Conservation (phyloP, 768 basidiomycete species). For the Leccinum arenicola region DNA sequence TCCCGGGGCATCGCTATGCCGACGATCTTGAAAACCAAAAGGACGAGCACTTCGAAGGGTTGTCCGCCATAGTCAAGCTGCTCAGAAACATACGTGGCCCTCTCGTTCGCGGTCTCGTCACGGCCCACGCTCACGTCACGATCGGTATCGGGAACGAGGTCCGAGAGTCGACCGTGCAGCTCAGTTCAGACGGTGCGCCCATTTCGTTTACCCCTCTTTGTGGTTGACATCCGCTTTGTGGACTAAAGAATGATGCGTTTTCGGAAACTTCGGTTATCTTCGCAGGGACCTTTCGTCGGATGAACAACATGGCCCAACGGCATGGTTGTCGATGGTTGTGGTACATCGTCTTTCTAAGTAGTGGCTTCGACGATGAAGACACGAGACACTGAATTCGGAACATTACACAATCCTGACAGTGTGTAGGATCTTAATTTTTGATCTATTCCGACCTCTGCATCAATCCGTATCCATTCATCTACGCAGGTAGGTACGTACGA, state of each 20-base stretch:
- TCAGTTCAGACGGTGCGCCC: constrained; percentile 85
- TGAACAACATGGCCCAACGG: constrained; percentile 94
- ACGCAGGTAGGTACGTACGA: too few relatives aligned
- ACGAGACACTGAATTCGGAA: background rate
- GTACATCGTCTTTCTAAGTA: constrained; percentile 90
- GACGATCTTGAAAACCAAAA: constrained; percentile 96
- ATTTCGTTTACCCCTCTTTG: background rate
- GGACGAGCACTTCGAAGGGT: constrained; percentile 74
- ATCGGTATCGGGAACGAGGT: constrained; percentile 96
- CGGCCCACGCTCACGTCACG: constrained; percentile 37
- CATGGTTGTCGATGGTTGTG: constrained; percentile 97
- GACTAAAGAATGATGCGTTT: constrained; percentile 86
- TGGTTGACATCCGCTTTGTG: background rate
- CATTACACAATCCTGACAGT: too few relatives aligned
- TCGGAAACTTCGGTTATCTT: constrained; percentile 89
- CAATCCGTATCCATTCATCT: too few relatives aligned
- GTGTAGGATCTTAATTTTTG: too few relatives aligned
- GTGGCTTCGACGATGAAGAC: constrained; percentile 80
- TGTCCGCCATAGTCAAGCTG: constrained; percentile 88
- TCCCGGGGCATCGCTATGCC: constrained; percentile 58
- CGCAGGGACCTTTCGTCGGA: constrained; percentile 87
- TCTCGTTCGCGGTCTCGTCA: background rate
- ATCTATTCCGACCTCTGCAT: too few relatives aligned
- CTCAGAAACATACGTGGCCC: constrained; percentile 84
- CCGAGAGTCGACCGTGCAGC: constrained; percentile 85